Base-by-base conservation (phyloP, 1,284 basidiomycete species). In the Xanthoconium separans region DNA sequence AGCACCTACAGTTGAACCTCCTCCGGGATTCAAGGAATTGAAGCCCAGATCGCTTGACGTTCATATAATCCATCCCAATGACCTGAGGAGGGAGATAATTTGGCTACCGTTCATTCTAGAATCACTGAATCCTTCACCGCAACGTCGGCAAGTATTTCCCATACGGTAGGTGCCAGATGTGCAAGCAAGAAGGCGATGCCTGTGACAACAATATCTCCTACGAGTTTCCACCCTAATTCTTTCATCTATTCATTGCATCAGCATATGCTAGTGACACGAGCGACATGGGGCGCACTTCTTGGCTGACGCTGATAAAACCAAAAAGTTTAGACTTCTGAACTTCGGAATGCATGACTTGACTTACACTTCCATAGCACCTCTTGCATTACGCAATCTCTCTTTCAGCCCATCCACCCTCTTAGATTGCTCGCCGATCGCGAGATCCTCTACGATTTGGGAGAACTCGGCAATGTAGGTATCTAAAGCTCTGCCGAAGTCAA, bases 171-270 rank as follows among this genome's bases (percentile, higher is more conserved):
- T 13, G 51, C 10, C 31, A 61, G 43, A 13, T 58, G 42, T 6
- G 63, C 50, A 24, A 62, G 58, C 6, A 65, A 36, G 18, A 63
- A 20, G 0, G 63, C 36, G 13, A 65, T 47, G 16, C 61, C 61
- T 15, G 51, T 36, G n/a, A 65, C 18, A 20, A 58, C 40, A 15
- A 65, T 24, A 3, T 65, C 58, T 12, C 36, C 15, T 9, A 51
- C 58, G 2, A 62, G 46, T 30, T 63, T 61, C 54, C 58, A 61
- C 18, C 51, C 60, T 18, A 62, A 6, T 41, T 58, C 51, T 47
- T 58, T 65, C 30, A 62, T 43, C 61, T 62, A 36, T 24, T 9
- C 33, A 22, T 31, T 2, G 18, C 10, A 34, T 62, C 44, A 62
- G 51, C 12, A 39, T 13, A 33, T 30, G 4, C 15, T 7, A 16